Evolutionary conservation across 1,284 basidiomycete genomes (phyloP), one percentile per base, ranked within the genome.

Genomic region (Irpex sp.): DNA sequence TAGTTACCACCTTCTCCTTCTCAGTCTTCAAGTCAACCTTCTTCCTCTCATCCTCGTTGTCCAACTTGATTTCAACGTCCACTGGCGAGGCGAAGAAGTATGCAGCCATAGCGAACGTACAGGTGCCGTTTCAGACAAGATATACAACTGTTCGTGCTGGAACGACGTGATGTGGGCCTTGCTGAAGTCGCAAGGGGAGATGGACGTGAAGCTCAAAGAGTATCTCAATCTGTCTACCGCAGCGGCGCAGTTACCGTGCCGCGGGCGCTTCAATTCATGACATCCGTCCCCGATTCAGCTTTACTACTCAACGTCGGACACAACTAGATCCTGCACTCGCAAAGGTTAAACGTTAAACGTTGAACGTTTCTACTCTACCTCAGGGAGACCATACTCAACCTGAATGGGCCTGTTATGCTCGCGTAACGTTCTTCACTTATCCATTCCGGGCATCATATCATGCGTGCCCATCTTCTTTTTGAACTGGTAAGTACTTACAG

Each of bases 1-100:
- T 95, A 64, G 91, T 87, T 55, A 92, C 83, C 64, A 83, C 82
- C 74, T 89, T 87, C 63, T 94, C 92, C 76, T 94, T 93, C 66
- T 95, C 93, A 33, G 78, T 78, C 73, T 91, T 91, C 63, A 84
- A 79, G 33, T 90, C 89, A 1, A 88, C 81, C 65, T 88, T 90
- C 75, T 95, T 95, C 64, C 96, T 82, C 51, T 87, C 80, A 61
- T 97, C 93, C 73, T 98, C 95, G 35, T 87, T 90, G 60, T 92
- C 87, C 26, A 98, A 83, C 69, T 90, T 90, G 72, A 99, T 82
- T 72, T 98, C 95, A 39, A 98, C 85, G 72, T 98, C 96, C 64
- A 98, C 87, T 0, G 95, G 93, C 9, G 92, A 89, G 54, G 91
- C 83, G 74, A 98, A 97, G 82, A 97, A 96, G 78, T 94, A 96